These are phyloP conservation scores for Zygosaccharomyces sapae DNA, from an alignment of 1,139 yeast species.

Conservation along the genomic window DNA sequence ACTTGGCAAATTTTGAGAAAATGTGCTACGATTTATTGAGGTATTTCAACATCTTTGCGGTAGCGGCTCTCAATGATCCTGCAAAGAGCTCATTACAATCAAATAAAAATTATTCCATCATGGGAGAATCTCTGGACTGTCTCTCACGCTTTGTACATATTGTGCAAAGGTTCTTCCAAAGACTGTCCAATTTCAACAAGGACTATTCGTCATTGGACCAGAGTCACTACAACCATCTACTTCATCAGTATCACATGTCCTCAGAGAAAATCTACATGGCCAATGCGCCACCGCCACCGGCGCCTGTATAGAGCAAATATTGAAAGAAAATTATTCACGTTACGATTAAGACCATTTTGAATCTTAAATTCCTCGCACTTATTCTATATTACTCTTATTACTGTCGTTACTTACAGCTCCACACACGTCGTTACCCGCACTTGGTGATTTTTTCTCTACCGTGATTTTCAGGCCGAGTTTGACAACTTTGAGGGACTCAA, in stretches of 20 bases:
- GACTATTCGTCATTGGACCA: constrained; percentile 26
- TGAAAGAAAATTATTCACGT: background rate
- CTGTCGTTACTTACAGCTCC: background rate
- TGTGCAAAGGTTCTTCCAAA: constrained; percentile 31
- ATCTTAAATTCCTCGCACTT: background rate
- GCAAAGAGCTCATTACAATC: constrained; percentile 26
- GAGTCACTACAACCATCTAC: constrained; percentile 23
- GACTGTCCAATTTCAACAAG: constrained; percentile 23
- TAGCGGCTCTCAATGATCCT: constrained; percentile 30
- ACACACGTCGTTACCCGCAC: constrained; percentile 10
- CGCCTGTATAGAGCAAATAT: constrained; percentile 22
- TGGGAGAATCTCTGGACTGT: constrained; percentile 41
- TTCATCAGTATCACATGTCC: constrained; percentile 26
- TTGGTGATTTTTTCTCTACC: constrained; percentile 6
- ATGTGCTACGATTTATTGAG: constrained; percentile 32
- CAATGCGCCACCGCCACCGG: constrained; percentile 37
- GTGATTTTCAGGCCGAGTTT: background rate
- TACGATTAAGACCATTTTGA: background rate
- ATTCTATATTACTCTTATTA: background rate
- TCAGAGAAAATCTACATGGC: constrained; percentile 32
- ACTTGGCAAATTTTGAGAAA: constrained; percentile 32
- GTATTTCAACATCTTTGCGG: constrained; percentile 34
- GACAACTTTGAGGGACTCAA: constrained; percentile 4
- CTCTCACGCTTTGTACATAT: constrained; percentile 35
- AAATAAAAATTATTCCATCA: constrained; percentile 39